phyloP scores from a whole-genome alignment of 352 stramenopile genomes.

The Phytopythium aichiense region DNA sequence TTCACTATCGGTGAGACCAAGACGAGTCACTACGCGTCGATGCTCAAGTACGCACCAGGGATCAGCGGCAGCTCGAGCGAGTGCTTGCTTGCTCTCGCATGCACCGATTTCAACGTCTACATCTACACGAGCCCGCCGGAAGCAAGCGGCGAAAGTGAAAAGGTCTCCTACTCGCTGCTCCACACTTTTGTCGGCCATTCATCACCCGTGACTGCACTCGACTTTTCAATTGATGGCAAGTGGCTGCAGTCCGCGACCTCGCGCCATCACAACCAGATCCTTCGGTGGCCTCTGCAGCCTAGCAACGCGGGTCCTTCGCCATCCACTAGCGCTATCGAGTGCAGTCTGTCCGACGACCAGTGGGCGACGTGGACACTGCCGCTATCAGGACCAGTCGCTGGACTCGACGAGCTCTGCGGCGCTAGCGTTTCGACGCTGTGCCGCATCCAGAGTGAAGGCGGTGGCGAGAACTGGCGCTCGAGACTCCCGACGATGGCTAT shows the following conservation, averaged over 20 bases:
- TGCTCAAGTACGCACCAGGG: constrained; percentile 42
- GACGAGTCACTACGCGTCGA: constrained; percentile 8
- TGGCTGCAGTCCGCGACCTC: constrained; percentile 69
- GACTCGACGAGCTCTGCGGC: constrained; percentile 35
- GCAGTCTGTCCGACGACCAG: constrained; percentile 27
- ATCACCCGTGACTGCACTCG: constrained; percentile 49
- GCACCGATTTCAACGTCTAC: constrained; percentile 75
- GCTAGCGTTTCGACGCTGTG: constrained; percentile 26
- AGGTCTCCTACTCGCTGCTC: constrained; percentile 29
- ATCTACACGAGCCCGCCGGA: constrained; percentile 33
- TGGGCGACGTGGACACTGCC: constrained; percentile 53
- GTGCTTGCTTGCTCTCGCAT: constrained; percentile 40
- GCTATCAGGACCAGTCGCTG: constrained; percentile 49
- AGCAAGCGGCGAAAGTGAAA: neutral
- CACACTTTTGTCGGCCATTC: constrained; percentile 69
- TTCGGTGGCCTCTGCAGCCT: constrained; percentile 56
- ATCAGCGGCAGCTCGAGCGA: constrained; percentile 9
- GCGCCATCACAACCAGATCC: constrained; percentile 46
- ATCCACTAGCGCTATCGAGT: constrained; percentile 8
- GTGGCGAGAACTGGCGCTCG: constrained; percentile 31
- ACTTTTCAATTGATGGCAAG: constrained; percentile 53
- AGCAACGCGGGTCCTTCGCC: neutral
- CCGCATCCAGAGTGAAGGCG: constrained; percentile 32
- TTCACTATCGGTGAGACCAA: constrained; percentile 16
- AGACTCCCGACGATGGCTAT: constrained; percentile 41